Evolutionary conservation across 2,329 filamentous ascomycete species (phyloP).

Genomic region (Fusarium beomiforme): DNA sequence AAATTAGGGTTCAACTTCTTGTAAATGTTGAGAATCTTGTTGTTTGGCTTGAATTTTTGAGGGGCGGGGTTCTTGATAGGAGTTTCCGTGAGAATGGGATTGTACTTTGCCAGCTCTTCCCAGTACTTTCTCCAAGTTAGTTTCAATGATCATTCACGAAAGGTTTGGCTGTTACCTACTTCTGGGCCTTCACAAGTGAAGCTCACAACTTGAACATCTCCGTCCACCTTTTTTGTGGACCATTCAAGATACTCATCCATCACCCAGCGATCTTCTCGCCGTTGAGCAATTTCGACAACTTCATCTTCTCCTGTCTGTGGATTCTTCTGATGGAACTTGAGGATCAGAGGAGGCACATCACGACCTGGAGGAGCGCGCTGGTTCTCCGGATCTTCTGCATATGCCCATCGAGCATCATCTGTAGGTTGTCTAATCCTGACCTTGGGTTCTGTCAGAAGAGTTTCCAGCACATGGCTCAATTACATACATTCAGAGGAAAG

Average conservation of each 20-base stretch:
- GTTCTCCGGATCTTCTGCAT: background rate
- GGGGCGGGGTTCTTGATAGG: background rate
- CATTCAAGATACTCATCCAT: slow-evolving; percentile 1
- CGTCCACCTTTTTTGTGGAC: background rate
- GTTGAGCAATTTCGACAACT: background rate
- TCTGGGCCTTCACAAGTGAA: background rate
- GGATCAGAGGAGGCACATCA: background rate
- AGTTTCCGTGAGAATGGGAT: background rate
- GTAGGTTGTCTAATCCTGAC: background rate
- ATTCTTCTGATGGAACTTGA: background rate
- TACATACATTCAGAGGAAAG: background rate
- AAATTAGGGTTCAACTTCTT: background rate
- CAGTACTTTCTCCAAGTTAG: background rate
- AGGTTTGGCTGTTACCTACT: background rate
- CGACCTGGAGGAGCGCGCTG: background rate
- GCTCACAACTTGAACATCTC: background rate
- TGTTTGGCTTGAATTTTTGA: background rate
- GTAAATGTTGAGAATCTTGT: background rate
- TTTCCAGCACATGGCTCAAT: too few species aligned
- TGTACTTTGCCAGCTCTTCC: background rate
- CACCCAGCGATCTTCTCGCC: background rate
- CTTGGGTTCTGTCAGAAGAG: background rate
- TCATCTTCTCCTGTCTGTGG: background rate
- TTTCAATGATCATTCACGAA: too few species aligned
- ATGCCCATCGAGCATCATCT: background rate